These are phyloP conservation scores for Globisporangium megalacanthum DNA, from an alignment of 352 stramenopile species.

Conservation along the genomic window DNA sequence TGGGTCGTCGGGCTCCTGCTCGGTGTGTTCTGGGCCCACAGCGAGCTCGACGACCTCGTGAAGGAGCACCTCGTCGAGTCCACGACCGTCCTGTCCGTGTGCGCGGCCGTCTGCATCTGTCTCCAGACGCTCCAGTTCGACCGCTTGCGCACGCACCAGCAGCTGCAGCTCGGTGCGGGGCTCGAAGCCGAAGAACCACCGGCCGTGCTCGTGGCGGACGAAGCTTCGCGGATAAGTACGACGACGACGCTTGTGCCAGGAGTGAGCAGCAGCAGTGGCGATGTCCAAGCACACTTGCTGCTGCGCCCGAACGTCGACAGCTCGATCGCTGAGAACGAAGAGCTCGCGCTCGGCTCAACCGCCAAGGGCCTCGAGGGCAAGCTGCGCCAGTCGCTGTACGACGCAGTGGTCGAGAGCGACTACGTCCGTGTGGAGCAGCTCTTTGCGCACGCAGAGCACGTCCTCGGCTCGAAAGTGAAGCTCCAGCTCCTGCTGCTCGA, in stretches of 20 bases:
- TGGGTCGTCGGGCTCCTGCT: conserved; percentile 45
- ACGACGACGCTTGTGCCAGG: no score
- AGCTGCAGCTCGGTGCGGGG: conserved; percentile 52
- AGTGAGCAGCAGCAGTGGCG: neutral
- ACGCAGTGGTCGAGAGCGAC: conserved; percentile 43
- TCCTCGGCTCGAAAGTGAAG: conserved; percentile 57
- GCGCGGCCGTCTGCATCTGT: conserved; percentile 37
- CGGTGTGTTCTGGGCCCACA: conserved; percentile 37
- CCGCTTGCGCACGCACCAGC: conserved; percentile 48
- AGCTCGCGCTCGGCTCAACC: conserved; percentile 28
- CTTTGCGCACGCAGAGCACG: conserved; percentile 40
- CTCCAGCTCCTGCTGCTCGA: conserved; percentile 53
- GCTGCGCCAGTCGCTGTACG: conserved; percentile 39
- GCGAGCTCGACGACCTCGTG: conserved; percentile 40
- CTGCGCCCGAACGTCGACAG: conserved; percentile 35
- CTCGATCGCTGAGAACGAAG: conserved; percentile 34
- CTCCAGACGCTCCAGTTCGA: conserved; percentile 68
- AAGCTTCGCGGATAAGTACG: conserved; percentile 5
- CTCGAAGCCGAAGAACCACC: conserved; percentile 43
- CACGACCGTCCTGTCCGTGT: conserved; percentile 15
- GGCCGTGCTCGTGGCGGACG: conserved; percentile 9
- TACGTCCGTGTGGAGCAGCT: conserved; percentile 32
- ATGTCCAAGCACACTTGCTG: conserved; percentile 15
- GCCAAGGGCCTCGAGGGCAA: conserved; percentile 39
- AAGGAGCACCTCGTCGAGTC: conserved; percentile 17